These are phyloP conservation scores for Dictyostelium citrinum DNA, from an alignment of 78 protist species.

Conservation along the genomic window DNA sequence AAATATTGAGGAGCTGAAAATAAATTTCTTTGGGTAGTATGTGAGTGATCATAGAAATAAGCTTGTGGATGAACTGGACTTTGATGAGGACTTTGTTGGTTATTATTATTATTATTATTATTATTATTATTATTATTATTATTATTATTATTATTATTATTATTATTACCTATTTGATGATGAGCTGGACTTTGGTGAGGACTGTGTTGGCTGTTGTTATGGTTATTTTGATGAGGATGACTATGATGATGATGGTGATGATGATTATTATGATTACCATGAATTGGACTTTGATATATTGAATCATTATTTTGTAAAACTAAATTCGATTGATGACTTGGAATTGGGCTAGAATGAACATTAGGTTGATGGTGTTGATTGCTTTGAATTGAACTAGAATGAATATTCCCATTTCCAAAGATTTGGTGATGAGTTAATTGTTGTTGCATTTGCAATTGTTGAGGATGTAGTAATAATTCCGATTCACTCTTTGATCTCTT, in stretches of 20 bases:
- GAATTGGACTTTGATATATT: not conserved
- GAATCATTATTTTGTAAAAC: not conserved
- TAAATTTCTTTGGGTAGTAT: not conserved
- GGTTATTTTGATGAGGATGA: not conserved
- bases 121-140: not conserved
- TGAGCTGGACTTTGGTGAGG: not conserved
- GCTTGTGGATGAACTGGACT: not conserved
- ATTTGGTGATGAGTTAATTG: not conserved
- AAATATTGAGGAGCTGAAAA: constrained; percentile 1
- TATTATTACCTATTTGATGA: not conserved
- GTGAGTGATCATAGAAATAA: not conserved
- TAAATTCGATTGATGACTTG: not conserved
- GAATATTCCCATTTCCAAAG: not conserved
- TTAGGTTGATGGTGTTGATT: not conserved
- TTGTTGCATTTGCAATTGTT: constrained; percentile 8
- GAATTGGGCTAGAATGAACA: not conserved
- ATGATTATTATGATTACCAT: not conserved
- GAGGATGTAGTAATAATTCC: not conserved
- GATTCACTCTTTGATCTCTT: not conserved
- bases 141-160: not conserved
- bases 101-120: not conserved
- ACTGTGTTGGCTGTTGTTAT: not conserved
- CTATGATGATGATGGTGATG: not conserved
- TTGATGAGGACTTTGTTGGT: not conserved
- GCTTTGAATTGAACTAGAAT: not conserved